These are phyloP conservation scores for Arxiozyma telluris DNA, from an alignment of 1,139 yeast species.

Conservation along the genomic window DNA sequence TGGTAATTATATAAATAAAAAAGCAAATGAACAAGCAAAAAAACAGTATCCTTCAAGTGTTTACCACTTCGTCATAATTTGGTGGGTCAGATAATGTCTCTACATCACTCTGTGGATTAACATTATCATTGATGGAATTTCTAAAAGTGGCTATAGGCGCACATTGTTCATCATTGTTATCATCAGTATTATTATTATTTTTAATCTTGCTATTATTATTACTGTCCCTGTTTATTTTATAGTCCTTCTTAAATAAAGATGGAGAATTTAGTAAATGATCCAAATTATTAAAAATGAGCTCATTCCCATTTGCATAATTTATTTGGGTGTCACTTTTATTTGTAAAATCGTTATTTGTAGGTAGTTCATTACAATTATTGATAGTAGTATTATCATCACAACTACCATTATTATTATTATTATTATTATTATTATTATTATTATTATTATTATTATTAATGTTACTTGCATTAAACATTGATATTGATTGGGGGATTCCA, in stretches of 20 bases:
- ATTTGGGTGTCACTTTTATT: neutral
- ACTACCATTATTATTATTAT: slow-evolving; percentile 1
- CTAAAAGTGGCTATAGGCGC: neutral
- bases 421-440: neutral
- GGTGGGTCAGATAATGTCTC: slow-evolving; percentile 8
- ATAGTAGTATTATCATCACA: neutral
- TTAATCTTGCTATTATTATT: neutral
- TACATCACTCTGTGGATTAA: neutral
- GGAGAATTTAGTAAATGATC: slow-evolving; percentile 5
- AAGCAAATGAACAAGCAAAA: neutral
- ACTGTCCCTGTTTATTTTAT: neutral
- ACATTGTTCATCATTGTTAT: neutral
- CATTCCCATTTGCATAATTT: neutral
- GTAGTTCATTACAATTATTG: neutral
- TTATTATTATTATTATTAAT: neutral
- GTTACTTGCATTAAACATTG: neutral
- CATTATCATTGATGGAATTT: neutral
- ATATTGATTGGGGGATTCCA: neutral
- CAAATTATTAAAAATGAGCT: slow-evolving; percentile 3
- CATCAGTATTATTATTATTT: too few species aligned
- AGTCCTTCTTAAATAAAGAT: slow-evolving; percentile 8
- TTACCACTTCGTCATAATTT: slow-evolving; percentile 8
- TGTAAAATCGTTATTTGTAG: neutral
- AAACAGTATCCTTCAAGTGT: neutral
- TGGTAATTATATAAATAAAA: neutral